Evolutionary conservation across 805 yeast species (phyloP).

Genomic region (Hanseniaspora lindneri): DNA sequence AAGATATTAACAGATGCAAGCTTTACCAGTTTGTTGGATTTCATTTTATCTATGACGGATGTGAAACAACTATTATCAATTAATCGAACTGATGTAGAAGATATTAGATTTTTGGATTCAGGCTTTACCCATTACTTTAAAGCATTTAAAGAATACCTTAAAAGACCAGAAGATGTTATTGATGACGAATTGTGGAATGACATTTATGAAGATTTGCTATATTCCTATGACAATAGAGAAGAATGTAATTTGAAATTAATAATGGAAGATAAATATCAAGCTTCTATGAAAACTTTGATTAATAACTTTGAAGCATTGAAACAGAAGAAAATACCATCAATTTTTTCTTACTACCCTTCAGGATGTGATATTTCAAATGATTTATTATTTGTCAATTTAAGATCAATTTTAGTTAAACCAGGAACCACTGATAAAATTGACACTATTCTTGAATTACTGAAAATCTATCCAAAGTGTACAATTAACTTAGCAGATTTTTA

Average conservation of each 20-base stretch:
- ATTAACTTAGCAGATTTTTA: not conserved
- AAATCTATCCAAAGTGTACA: not conserved
- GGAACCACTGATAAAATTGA: not conserved
- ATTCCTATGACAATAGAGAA: not conserved
- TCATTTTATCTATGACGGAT: not conserved
- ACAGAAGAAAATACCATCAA: not conserved
- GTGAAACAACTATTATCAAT: not conserved
- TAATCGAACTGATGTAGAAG: not conserved
- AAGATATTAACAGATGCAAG: not conserved
- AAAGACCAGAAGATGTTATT: not conserved
- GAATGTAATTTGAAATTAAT: not conserved
- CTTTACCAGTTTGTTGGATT: not conserved
- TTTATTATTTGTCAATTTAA: not conserved
- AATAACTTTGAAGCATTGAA: not conserved
- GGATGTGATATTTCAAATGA: not conserved
- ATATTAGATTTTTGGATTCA: not conserved
- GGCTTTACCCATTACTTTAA: not conserved
- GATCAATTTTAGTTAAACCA: not conserved
- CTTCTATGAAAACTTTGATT: not conserved
- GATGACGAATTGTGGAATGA: not conserved
- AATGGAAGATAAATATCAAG: not conserved
- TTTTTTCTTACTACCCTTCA: not conserved
- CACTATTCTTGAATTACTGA: not conserved
- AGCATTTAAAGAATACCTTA: not conserved
- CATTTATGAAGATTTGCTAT: not conserved